Percentiles rank a stretch among this genome's conserved stretches.
Conservation (phyloP, 139 green algal species). For the Astrephomene gubernaculifera region DNA sequence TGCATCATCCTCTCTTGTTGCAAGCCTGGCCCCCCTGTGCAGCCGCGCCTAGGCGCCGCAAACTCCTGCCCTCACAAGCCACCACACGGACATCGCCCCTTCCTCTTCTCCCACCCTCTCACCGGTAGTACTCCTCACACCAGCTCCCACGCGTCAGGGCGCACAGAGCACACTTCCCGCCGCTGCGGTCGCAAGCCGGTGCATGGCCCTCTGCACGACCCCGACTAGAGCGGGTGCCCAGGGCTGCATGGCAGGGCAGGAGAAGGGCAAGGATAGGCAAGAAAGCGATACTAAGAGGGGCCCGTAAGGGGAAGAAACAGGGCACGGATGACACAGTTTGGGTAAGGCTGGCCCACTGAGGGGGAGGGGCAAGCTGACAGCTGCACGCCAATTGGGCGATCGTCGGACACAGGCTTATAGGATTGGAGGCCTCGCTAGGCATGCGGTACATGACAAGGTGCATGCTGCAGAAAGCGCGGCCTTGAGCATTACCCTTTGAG, state of each 20-base stretch:
- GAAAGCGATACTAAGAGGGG: not conserved
- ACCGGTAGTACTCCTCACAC: slow-evolving; percentile 36
- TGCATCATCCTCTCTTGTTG: not conserved
- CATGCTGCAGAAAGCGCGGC: too few species aligned
- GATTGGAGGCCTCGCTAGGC: too few species aligned
- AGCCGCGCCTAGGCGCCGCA: not conserved
- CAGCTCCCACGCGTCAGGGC: slow-evolving; percentile 8
- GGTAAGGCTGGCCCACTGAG: too few species aligned
- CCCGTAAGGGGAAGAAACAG: too few species aligned
- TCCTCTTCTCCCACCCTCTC: not conserved
- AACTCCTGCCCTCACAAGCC: not conserved
- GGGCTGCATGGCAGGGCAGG: not conserved
- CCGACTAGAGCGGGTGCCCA: not conserved
- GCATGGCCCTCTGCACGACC: not conserved
- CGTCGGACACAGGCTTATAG: too few species aligned
- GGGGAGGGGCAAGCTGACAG: too few species aligned
- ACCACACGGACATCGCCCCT: not conserved
- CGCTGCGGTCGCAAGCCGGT: slow-evolving; percentile 1
- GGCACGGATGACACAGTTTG: too few species aligned
- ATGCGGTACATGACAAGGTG: too few species aligned
- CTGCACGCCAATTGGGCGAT: not conserved
- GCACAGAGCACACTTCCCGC: slow-evolving; percentile 26
- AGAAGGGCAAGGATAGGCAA: not conserved
- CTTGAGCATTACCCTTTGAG: too few species aligned
- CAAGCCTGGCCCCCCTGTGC: not conserved